phyloP scores from a whole-genome alignment of 805 yeast species.

The Saccharomycopsis synnaedendra region DNA sequence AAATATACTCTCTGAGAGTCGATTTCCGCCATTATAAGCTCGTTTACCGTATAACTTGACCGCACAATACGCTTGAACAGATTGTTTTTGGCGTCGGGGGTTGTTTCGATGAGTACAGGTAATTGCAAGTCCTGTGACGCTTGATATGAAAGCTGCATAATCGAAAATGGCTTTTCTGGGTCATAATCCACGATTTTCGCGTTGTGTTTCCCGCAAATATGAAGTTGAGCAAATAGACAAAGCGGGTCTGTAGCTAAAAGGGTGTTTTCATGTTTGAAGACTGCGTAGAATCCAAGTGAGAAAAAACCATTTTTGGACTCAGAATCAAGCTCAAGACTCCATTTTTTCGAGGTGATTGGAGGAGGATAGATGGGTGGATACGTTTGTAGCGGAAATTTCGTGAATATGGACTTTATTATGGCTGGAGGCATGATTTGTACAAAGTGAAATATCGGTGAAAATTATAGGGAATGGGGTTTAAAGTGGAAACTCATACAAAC shows the following conservation, averaged over 20 bases:
- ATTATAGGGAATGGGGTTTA: too few relatives aligned
- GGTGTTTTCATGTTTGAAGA: constrained; percentile 5
- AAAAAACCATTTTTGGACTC: neutral
- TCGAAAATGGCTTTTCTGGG: neutral
- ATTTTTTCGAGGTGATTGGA: neutral
- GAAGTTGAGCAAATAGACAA: constrained; percentile 12
- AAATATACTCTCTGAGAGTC: constrained; percentile 18
- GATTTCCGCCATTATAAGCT: constrained; percentile 17
- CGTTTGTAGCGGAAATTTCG: neutral
- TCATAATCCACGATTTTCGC: too few relatives aligned
- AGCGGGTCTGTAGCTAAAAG: constrained; percentile 15
- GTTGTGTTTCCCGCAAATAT: too few relatives aligned
- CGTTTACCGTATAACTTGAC: constrained; percentile 7
- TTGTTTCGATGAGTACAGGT: constrained; percentile 36
- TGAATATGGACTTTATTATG: neutral
- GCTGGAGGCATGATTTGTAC: too few relatives aligned
- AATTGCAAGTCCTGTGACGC: constrained; percentile 35
- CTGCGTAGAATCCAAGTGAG: constrained; percentile 8
- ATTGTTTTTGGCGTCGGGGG: neutral
- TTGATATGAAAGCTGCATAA: constrained; percentile 25
- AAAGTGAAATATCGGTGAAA: too few relatives aligned
- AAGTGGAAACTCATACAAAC: too few relatives aligned
- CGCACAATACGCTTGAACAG: constrained; percentile 3
- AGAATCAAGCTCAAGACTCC: neutral
- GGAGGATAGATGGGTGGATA: neutral